These are phyloP conservation scores for Rhizopogon hawkerae DNA, from an alignment of 1,284 basidiomycete genomes.

Conservation along the genomic window DNA sequence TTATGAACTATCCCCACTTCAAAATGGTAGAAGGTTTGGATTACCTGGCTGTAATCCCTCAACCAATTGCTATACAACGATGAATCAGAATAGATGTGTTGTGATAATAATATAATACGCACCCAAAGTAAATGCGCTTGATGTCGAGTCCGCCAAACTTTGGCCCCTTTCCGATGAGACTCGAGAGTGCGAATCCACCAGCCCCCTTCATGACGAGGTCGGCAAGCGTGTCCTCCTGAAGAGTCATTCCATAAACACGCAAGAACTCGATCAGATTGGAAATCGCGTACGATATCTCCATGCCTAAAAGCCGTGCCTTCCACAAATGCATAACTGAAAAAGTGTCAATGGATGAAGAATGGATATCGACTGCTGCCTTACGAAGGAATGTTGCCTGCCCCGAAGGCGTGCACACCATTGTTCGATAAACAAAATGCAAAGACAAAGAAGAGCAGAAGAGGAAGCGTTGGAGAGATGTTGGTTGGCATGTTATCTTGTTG, in stretches of 20 bases:
- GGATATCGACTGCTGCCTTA: slow-evolving; percentile 24
- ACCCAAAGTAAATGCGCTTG: slow-evolving; percentile 75
- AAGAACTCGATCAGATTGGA: background rate
- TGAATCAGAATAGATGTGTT: slow-evolving; percentile 2
- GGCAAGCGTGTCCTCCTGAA: slow-evolving; percentile 61
- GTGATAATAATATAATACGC: slow-evolving; percentile 13
- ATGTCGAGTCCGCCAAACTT: slow-evolving; percentile 71
- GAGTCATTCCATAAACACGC: background rate
- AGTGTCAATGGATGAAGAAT: background rate
- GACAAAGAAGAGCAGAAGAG: slow-evolving; percentile 44
- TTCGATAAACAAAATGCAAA: slow-evolving; percentile 50
- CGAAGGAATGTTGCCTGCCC: slow-evolving; percentile 72
- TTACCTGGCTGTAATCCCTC: slow-evolving; percentile 73
- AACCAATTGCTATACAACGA: slow-evolving; percentile 57
- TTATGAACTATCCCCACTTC: background rate
- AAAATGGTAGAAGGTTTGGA: too few species aligned
- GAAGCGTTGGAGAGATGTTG: slow-evolving; percentile 23
- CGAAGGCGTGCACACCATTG: slow-evolving; percentile 61
- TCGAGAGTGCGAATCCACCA: slow-evolving; percentile 53
- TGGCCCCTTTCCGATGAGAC: slow-evolving; percentile 52
- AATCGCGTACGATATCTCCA: slow-evolving; percentile 67
- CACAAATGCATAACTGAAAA: slow-evolving; percentile 56
- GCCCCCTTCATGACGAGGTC: slow-evolving; percentile 57
- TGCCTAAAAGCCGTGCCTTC: slow-evolving; percentile 78
- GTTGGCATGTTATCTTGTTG: slow-evolving; percentile 22